Evolutionary conservation across 331 rosid species (phyloP).

Genomic region (Ulmus americana): DNA sequence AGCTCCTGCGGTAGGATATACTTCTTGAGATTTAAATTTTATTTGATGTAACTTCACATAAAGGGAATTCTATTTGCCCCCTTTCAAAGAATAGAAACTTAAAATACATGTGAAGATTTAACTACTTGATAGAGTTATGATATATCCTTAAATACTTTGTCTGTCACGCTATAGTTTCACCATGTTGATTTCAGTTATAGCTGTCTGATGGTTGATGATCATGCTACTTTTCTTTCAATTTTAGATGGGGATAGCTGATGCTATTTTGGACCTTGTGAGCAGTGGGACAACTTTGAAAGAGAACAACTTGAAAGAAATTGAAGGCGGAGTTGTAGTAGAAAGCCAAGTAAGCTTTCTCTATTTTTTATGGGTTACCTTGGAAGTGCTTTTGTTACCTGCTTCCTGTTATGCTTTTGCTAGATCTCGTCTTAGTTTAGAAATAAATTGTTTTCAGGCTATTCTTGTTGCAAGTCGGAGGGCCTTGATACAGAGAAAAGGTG

Average conservation of each 20-base stretch:
- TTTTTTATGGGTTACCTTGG: conserved; percentile 7
- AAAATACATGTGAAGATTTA: not conserved
- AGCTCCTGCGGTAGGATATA: conserved; percentile 79
- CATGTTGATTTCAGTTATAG: not conserved
- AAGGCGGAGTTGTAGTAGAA: conserved; percentile 75
- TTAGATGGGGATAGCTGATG: conserved; percentile 98
- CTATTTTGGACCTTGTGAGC: conserved; percentile 96
- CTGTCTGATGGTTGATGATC: conserved; percentile 1
- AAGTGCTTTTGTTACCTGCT: conserved; percentile 11
- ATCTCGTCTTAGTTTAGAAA: conserved; percentile 23
- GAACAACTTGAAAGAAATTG: conserved; percentile 88
- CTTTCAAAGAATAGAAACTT: not conserved
- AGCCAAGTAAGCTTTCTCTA: conserved; percentile 64
- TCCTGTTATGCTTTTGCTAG: conserved; percentile 20
- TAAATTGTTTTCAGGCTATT: conserved; percentile 61
- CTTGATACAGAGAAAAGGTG: conserved; percentile 65
- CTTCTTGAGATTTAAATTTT: not conserved
- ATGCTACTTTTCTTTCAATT: conserved; percentile 14
- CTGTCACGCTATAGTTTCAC: not conserved
- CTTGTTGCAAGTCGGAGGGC: conserved; percentile 89
- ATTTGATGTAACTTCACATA: not conserved
- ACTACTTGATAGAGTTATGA: not conserved
- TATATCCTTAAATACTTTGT: not conserved
- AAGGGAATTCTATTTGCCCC: not conserved
- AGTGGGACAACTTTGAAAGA: conserved; percentile 88